phyloP scores from a whole-genome alignment of 345 rosid genomes.

The Murraya paniculata region DNA sequence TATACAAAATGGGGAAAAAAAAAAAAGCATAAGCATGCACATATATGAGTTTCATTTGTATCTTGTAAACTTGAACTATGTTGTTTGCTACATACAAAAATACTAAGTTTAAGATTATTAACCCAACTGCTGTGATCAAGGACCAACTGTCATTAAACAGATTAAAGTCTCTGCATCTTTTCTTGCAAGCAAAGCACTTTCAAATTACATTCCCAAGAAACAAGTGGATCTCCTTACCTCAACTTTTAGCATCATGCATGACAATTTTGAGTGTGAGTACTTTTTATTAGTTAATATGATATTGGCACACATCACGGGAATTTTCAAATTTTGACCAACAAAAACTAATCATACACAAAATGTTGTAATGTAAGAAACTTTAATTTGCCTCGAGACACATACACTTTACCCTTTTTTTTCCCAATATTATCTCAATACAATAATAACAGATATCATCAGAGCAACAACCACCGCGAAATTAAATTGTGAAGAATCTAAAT shows the following conservation, averaged over 20 bases:
- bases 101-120: neutral
- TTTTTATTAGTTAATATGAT: neutral
- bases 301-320: neutral
- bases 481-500: neutral
- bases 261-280: neutral
- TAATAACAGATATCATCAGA: neutral
- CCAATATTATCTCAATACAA: neutral
- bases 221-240: too few species aligned
- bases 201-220: too few species aligned
- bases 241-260: too few species aligned
- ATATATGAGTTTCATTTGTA: neutral
- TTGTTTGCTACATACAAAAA: neutral
- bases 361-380: neutral
- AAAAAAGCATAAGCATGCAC: neutral
- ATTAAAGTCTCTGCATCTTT: too few species aligned
- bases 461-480: neutral
- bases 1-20: neutral
- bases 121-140: neutral
- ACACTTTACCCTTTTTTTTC: neutral
- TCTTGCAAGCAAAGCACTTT: too few species aligned
- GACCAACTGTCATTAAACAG: too few species aligned
- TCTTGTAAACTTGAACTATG: neutral
- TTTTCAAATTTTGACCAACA: neutral
- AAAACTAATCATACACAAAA: neutral
- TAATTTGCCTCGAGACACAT: neutral